Evolutionary conservation across 495 filamentous ascomycete species (phyloP).

Genomic region (Neurospora sp.): DNA sequence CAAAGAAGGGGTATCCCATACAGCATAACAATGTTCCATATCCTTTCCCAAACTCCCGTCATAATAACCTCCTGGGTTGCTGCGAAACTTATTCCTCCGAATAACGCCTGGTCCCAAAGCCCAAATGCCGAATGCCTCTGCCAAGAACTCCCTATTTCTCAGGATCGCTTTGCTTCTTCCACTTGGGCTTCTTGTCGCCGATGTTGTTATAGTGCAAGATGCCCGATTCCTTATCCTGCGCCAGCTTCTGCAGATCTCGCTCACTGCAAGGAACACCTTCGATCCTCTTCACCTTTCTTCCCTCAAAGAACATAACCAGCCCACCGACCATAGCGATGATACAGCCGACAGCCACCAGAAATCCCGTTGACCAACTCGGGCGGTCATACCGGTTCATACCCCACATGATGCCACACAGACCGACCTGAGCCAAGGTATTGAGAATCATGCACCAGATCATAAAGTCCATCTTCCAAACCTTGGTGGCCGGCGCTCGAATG

Average conservation of each 20-base stretch:
- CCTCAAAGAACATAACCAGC: slow-evolving; percentile 56
- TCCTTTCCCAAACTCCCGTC: background rate
- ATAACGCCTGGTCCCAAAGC: background rate
- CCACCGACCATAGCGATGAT: slow-evolving; percentile 61
- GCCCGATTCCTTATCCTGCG: slow-evolving; percentile 37
- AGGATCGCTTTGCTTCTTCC: slow-evolving; percentile 16
- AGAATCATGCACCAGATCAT: slow-evolving; percentile 63
- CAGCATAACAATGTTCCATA: background rate
- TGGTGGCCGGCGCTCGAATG: slow-evolving; percentile 52
- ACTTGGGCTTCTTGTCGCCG: slow-evolving; percentile 40
- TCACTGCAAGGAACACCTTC: slow-evolving; percentile 49
- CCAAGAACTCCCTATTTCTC: slow-evolving; percentile 3
- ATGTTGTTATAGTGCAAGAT: slow-evolving; percentile 46
- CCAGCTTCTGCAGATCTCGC: slow-evolving; percentile 34
- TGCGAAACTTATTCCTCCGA: background rate
- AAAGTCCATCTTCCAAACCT: slow-evolving; percentile 69
- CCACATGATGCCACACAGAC: slow-evolving; percentile 73
- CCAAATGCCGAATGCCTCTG: background rate
- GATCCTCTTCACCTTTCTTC: slow-evolving; percentile 51
- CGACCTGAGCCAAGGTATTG: slow-evolving; percentile 68
- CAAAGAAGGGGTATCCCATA: background rate
- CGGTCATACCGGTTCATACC: slow-evolving; percentile 57
- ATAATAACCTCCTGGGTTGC: background rate
- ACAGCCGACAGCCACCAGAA: slow-evolving; percentile 62
- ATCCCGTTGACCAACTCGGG: slow-evolving; percentile 63